A percentile compares a stretch with the other conserved stretches of the same genome.
Conservation (phyloP, 495 filamentous ascomycete genomes). For the Penicillium goetzii region DNA sequence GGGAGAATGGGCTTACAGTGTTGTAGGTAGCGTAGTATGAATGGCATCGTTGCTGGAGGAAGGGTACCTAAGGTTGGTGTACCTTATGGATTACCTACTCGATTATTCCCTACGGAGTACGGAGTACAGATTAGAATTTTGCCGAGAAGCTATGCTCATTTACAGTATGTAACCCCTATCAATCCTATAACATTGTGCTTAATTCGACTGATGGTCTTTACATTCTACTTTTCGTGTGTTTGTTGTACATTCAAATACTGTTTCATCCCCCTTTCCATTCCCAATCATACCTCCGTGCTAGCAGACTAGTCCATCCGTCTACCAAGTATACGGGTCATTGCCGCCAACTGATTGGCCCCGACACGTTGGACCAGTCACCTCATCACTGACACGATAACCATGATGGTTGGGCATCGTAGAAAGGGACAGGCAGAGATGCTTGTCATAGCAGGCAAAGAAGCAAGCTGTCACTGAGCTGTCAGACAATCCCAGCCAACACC, state of each 20-base stretch:
- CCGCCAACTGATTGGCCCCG: not conserved
- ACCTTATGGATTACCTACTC: too few species aligned
- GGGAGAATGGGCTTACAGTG: too few species aligned
- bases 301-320: not conserved
- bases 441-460: not conserved
- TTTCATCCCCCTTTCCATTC: not conserved
- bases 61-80: too few species aligned
- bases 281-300: slow-evolving; percentile 5
- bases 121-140: too few species aligned
- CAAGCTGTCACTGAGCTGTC: not conserved
- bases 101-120: too few species aligned
- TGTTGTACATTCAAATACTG: not conserved
- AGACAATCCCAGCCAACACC: not conserved
- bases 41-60: too few species aligned
- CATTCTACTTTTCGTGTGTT: too few species aligned
- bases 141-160: too few species aligned
- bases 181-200: too few species aligned
- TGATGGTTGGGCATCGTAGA: not conserved
- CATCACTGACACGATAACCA: not conserved
- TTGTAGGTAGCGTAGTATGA: too few species aligned
- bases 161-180: too few species aligned
- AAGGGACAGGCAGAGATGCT: not conserved
- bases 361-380: slow-evolving; percentile 8
- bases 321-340: not conserved
- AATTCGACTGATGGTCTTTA: too few species aligned